Evolutionary conservation across 352 stramenopile species (phyloP).

Genomic region (Globisporangium spiculum): DNA sequence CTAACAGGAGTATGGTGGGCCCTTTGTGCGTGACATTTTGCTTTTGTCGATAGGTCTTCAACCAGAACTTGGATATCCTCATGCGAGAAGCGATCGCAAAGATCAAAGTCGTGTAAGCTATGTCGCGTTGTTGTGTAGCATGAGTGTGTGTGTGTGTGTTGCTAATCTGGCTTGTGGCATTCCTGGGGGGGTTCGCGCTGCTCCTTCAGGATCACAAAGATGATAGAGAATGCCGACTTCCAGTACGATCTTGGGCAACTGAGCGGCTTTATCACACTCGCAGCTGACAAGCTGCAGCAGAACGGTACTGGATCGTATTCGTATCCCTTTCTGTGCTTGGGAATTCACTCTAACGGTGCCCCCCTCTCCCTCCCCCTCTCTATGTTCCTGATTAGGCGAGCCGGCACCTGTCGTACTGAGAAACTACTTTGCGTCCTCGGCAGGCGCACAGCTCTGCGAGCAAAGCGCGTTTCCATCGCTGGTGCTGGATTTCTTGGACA

Average conservation of each 20-base stretch:
- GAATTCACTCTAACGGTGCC: neutral
- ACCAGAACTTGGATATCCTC: conserved; percentile 53
- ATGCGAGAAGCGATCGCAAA: conserved; percentile 45
- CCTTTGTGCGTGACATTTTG: neutral
- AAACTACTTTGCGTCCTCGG: conserved; percentile 47
- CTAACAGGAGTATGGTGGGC: neutral
- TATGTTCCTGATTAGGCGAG: conserved; percentile 25
- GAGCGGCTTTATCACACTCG: conserved; percentile 40
- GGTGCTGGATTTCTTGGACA: conserved; percentile 61
- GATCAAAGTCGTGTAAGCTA: conserved; percentile 54
- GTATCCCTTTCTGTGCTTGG: neutral
- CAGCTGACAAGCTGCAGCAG: conserved; percentile 40
- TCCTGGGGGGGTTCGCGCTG: neutral
- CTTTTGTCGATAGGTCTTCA: conserved; percentile 32
- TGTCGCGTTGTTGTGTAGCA: neutral
- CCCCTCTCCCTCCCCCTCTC: neutral
- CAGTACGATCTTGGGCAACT: conserved; percentile 41
- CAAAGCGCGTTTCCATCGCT: conserved; percentile 69
- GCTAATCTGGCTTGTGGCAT: neutral
- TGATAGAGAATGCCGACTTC: conserved; percentile 33
- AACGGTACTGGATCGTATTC: conserved; percentile 26
- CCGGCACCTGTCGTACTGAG: conserved; percentile 33
- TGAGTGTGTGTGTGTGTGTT: neutral
- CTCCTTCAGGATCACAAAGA: conserved; percentile 42
- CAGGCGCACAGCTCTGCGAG: conserved; percentile 51